These are phyloP conservation scores for Waitea zeae DNA, from an alignment of 1,284 basidiomycete genomes.

Conservation along the genomic window DNA sequence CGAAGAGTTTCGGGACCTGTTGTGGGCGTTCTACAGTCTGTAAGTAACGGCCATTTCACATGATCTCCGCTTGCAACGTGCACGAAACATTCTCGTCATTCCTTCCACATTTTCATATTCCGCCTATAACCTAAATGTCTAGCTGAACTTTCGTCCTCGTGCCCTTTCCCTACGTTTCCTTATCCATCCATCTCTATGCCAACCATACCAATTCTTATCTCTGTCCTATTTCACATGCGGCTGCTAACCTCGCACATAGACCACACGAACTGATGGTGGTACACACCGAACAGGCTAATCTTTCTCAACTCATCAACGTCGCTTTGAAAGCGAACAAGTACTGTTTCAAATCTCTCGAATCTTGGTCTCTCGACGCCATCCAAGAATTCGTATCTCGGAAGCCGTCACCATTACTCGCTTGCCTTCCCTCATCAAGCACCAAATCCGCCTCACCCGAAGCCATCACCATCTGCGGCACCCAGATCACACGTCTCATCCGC, in stretches of 20 bases:
- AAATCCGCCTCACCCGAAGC: slow-evolving; percentile 13
- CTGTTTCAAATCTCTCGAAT: slow-evolving; percentile 48
- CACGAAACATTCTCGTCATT: no score
- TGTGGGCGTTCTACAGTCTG: slow-evolving; percentile 16
- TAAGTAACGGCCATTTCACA: no score
- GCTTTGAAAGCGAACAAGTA: slow-evolving; percentile 48
- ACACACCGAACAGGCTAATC: slow-evolving; percentile 25
- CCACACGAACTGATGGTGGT: slow-evolving; percentile 36
- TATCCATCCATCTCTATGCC: no score
- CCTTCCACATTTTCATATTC: not conserved
- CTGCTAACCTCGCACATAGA: no score
- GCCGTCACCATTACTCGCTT: slow-evolving; percentile 31
- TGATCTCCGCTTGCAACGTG: no score
- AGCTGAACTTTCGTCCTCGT: no score
- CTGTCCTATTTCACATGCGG: no score
- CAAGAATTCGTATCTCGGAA: slow-evolving; percentile 41
- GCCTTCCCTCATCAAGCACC: slow-evolving; percentile 16
- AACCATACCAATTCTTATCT: no score
- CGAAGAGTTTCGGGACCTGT: slow-evolving; percentile 44
- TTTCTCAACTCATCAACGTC: slow-evolving; percentile 40
- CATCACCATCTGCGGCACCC: slow-evolving; percentile 14
- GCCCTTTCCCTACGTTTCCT: no score
- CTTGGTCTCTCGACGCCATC: slow-evolving; percentile 48
- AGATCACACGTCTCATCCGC: slow-evolving; percentile 37
- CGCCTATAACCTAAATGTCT: no score